Conservation (phyloP, 345 rosid species). For the Microthlaspi erraticum region DNA sequence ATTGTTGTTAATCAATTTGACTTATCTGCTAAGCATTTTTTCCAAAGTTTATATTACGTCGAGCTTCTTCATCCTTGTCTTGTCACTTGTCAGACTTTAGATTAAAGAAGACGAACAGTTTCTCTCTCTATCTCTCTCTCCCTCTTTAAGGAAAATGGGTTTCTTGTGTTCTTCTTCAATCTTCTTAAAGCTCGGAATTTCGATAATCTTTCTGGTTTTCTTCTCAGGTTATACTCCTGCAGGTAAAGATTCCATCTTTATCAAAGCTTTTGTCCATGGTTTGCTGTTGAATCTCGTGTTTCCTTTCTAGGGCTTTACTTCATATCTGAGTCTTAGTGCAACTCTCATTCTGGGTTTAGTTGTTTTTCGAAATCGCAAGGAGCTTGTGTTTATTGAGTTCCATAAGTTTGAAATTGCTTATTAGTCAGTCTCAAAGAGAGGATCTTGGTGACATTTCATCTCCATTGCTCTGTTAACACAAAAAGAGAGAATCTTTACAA, state of each 20-base stretch:
- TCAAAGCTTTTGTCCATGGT: neutral
- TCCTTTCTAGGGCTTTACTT: slow-evolving; percentile 30
- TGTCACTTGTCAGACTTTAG: slow-evolving; percentile 31
- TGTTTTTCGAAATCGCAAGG: neutral
- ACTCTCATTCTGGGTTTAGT: neutral
- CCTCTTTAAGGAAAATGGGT: slow-evolving; percentile 29
- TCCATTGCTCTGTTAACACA: slow-evolving; percentile 20
- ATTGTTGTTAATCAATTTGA: slow-evolving; percentile 25
- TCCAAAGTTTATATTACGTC: slow-evolving; percentile 29
- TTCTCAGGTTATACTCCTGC: slow-evolving; percentile 61
- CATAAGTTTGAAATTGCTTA: neutral
- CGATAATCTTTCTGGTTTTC: slow-evolving; percentile 51
- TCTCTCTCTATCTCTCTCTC: slow-evolving; percentile 12
- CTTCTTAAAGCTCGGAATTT: slow-evolving; percentile 39
- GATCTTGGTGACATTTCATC: slow-evolving; percentile 8
- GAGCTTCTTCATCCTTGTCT: slow-evolving; percentile 30
- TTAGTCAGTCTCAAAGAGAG: slow-evolving; percentile 10
- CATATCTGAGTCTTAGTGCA: slow-evolving; percentile 35
- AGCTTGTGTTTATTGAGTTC: slow-evolving; percentile 11
- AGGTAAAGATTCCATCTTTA: slow-evolving; percentile 51
- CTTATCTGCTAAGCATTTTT: slow-evolving; percentile 17
- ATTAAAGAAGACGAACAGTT: slow-evolving; percentile 12
- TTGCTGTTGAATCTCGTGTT: neutral
- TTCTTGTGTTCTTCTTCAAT: slow-evolving; percentile 41
- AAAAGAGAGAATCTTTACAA: neutral